phyloP scores from a whole-genome alignment of 768 basidiomycete genomes.

The Rhodocollybia butyracea region DNA sequence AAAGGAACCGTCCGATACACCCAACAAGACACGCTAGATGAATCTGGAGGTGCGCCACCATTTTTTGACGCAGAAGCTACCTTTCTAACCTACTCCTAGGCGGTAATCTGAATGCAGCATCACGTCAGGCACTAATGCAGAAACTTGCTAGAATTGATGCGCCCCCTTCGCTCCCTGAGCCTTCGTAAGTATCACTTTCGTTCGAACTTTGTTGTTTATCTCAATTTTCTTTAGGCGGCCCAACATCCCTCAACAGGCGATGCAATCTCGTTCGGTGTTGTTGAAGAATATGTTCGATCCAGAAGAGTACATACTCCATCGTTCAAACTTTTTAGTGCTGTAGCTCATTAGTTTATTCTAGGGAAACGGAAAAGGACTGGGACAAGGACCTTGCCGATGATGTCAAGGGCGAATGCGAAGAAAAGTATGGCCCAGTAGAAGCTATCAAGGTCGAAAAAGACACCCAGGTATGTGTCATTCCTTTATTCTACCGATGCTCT shows the following conservation, averaged over 20 bases:
- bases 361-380: constrained; percentile 96
- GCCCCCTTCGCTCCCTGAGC: constrained; percentile 51
- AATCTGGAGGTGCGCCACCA: constrained; percentile 67
- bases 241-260: constrained; percentile 69
- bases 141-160: constrained; percentile 97
- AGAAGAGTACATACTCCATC: constrained; percentile 70
- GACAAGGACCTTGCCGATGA: constrained; percentile 95
- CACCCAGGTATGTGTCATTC: constrained; percentile 63
- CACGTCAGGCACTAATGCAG: constrained; percentile 99
- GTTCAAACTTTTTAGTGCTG: neutral
- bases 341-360: constrained; percentile 23
- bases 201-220: constrained; percentile 5
- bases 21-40: constrained; percentile 80
- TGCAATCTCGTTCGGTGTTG: constrained; percentile 87
- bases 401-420: constrained; percentile 90
- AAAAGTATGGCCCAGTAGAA: constrained; percentile 83
- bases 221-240: constrained; percentile 45
- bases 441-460: constrained; percentile 94
- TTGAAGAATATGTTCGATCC: constrained; percentile 96
- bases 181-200: constrained; percentile 45
- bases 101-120: constrained; percentile 96
- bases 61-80: neutral
- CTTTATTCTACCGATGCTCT: neutral
- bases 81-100: constrained; percentile 42
- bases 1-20: constrained; percentile 78